A percentile compares a stretch with the other conserved stretches of the same genome.
These are phyloP conservation scores for Neonectria hederae DNA, from an alignment of 2,329 filamentous ascomycete species.

Conservation along the genomic window DNA sequence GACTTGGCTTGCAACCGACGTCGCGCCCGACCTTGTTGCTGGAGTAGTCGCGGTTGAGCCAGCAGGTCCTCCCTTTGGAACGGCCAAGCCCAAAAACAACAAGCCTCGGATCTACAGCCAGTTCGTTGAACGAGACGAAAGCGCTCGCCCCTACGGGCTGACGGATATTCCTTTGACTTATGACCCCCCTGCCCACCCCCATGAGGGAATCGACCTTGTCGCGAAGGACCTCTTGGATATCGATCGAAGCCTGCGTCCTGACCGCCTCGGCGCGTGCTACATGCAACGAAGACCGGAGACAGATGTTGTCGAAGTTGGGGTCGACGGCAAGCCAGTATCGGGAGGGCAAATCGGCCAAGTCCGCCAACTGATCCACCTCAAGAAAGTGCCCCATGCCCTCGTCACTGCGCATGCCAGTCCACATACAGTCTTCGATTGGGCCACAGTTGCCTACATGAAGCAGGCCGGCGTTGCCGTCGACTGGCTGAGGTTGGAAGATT, in stretches of 20 bases:
- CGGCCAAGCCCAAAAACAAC: slow-evolving; percentile 14
- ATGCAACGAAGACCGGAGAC: slow-evolving; percentile 32
- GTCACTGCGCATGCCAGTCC: slow-evolving; percentile 62
- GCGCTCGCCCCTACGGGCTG: slow-evolving; percentile 51
- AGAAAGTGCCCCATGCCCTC: slow-evolving; percentile 57
- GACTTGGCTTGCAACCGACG: slow-evolving; percentile 60
- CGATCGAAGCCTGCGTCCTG: slow-evolving; percentile 11
- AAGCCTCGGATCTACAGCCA: slow-evolving; percentile 31
- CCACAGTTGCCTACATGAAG: slow-evolving; percentile 59
- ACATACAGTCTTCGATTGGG: slow-evolving; percentile 65
- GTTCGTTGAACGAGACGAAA: slow-evolving; percentile 39
- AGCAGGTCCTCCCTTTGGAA: slow-evolving; percentile 60
- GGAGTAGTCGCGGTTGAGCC: slow-evolving; percentile 63
- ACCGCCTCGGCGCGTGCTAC: slow-evolving; percentile 31
- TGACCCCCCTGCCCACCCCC: slow-evolving; percentile 47
- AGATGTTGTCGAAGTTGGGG: slow-evolving; percentile 3
- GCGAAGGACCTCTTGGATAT: slow-evolving; percentile 31
- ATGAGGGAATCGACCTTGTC: slow-evolving; percentile 18
- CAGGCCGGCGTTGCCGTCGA: slow-evolving; percentile 60
- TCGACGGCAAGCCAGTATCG: background rate
- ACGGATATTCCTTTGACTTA: slow-evolving; percentile 54
- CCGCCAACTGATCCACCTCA: slow-evolving; percentile 58
- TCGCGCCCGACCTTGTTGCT: slow-evolving; percentile 56
- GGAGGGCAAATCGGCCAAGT: slow-evolving; percentile 8
- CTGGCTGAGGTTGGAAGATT: slow-evolving; percentile 55